phyloP scores from a whole-genome alignment of 345 rosid species.

The Triadica sebifera region DNA sequence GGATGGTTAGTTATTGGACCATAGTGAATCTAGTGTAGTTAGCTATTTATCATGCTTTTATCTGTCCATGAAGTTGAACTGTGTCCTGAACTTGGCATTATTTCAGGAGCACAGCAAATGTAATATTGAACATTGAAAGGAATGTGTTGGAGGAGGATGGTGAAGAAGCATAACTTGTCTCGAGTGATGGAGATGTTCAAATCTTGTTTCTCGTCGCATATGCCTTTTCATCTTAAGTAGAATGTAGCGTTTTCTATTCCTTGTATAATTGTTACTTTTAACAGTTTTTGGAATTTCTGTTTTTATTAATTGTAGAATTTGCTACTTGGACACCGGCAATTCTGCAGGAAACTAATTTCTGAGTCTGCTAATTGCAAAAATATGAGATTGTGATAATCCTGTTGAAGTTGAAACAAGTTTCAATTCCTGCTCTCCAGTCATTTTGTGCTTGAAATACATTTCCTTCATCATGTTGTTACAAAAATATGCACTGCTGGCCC shows the following conservation, averaged over 20 bases:
- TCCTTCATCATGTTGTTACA: too few relatives aligned
- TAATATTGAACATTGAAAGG: not conserved
- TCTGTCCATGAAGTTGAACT: not conserved
- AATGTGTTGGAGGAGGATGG: not conserved
- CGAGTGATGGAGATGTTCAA: constrained; percentile 12
- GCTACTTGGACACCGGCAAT: not conserved
- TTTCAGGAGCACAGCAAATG: constrained; percentile 17
- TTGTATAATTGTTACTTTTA: too few relatives aligned
- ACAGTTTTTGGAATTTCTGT: not conserved
- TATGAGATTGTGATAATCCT: not conserved
- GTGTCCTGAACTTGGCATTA: not conserved
- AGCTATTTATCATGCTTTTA: too few relatives aligned
- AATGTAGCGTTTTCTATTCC: not conserved
- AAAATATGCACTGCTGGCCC: too few relatives aligned
- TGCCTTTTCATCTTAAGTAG: not conserved
- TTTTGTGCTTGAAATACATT: not conserved
- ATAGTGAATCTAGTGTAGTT: not conserved
- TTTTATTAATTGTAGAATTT: not conserved
- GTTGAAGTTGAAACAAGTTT: too few relatives aligned
- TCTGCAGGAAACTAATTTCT: not conserved
- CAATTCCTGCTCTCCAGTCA: too few relatives aligned
- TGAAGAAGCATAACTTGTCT: not conserved
- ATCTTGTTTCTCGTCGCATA: not conserved
- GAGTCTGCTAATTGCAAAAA: not conserved
- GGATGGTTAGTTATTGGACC: not conserved